Percentiles rank a stretch among this genome's conserved stretches.
phyloP scores from a whole-genome alignment of 192 early-diverging fungal genomes.

The Podila horticola region DNA sequence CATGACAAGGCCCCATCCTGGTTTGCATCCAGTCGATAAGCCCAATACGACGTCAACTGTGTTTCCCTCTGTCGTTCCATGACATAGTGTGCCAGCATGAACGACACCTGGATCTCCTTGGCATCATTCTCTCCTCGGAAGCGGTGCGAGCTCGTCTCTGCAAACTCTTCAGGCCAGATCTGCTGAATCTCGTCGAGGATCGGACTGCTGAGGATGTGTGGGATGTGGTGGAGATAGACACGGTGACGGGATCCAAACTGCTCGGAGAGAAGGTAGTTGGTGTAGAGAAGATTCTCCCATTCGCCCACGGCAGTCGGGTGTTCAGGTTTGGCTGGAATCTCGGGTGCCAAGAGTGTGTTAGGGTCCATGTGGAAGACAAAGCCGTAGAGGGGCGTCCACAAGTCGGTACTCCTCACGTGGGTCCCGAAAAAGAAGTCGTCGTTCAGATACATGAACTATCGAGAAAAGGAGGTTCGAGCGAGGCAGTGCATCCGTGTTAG shows the following conservation, averaged over 20 bases:
- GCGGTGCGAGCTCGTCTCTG: slow-evolving; percentile 42
- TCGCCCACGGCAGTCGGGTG: slow-evolving; percentile 14
- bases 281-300: slow-evolving; percentile 41
- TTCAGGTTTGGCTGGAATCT: background rate
- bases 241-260: slow-evolving; percentile 52
- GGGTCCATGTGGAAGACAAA: slow-evolving; percentile 42
- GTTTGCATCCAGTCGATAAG: slow-evolving; percentile 39
- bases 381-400: slow-evolving; percentile 55
- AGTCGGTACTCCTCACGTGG: slow-evolving; percentile 15
- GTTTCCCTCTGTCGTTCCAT: slow-evolving; percentile 54
- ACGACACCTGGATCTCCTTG: slow-evolving; percentile 40
- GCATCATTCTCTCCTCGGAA: slow-evolving; percentile 44
- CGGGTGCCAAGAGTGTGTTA: background rate
- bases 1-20: slow-evolving; percentile 34
- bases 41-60: slow-evolving; percentile 47
- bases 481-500: background rate
- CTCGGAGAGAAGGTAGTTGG: slow-evolving; percentile 47
- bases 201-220: slow-evolving; percentile 34
- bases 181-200: slow-evolving; percentile 45
- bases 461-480: background rate
- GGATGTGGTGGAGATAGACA: slow-evolving; percentile 36
- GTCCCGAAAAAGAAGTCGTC: slow-evolving; percentile 52
- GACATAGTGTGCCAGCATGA: slow-evolving; percentile 52
- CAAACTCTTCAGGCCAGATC: slow-evolving; percentile 49
- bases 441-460: slow-evolving; percentile 53